These are phyloP conservation scores for Lecanicillium sp. DNA, from an alignment of 2,329 filamentous ascomycete species.

Conservation along the genomic window DNA sequence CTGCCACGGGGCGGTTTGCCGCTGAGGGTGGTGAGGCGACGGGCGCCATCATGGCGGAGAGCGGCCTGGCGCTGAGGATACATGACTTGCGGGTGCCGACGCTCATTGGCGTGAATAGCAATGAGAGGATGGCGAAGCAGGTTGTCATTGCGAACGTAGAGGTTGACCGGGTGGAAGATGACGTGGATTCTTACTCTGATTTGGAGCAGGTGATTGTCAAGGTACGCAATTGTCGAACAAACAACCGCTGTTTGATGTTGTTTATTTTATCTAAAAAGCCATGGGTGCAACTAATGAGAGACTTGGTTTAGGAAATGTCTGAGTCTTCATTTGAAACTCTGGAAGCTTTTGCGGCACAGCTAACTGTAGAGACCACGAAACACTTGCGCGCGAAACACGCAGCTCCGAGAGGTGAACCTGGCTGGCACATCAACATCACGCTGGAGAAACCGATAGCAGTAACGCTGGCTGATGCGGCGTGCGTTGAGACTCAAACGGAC, in stretches of 20 bases:
- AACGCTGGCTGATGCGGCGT: slow-evolving; percentile 62
- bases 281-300: too few species aligned
- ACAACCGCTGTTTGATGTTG: slow-evolving; percentile 9
- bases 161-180: slow-evolving; percentile 43
- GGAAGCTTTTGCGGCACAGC: slow-evolving; percentile 48
- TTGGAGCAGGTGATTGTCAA: slow-evolving; percentile 55
- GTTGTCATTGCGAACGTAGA: slow-evolving; percentile 56
- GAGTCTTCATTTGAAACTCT: slow-evolving; percentile 54
- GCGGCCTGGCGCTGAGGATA: slow-evolving; percentile 33
- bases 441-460: slow-evolving; percentile 70
- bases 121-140: slow-evolving; percentile 62
- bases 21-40: slow-evolving; percentile 13
- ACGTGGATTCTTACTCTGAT: slow-evolving; percentile 42
- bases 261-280: too few species aligned
- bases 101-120: slow-evolving; percentile 64
- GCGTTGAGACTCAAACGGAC: slow-evolving; percentile 44
- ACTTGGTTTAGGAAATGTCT: slow-evolving; percentile 33
- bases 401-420: slow-evolving; percentile 13
- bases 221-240: slow-evolving; percentile 32
- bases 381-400: slow-evolving; percentile 26
- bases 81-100: slow-evolving; percentile 55
- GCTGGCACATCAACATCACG: slow-evolving; percentile 49
- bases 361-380: slow-evolving; percentile 37
- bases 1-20: slow-evolving; percentile 34
- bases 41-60: slow-evolving; percentile 18